Evolutionary conservation across 148 eudicot genomes (phyloP), one percentile per base, ranked within the genome.

Genomic region (Gaultheria prostrata): DNA sequence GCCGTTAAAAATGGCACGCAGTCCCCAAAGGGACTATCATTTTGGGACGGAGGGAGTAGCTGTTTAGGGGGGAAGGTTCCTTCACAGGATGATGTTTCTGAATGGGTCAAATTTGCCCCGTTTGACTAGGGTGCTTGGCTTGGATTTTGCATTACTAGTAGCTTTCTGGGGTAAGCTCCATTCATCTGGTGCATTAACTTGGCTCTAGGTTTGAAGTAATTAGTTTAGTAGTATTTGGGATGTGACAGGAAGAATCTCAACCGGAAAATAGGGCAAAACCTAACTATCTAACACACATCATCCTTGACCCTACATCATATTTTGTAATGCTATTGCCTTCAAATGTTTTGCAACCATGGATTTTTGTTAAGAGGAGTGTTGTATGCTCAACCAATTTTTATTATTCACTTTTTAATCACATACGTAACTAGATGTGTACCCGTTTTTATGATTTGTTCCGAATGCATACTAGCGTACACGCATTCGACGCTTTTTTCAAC

Each of bases 41-140:
- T n/a, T n/a, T n/a, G 46, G 2, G 3, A 43, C 2, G 46, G 46
- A 43, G 46, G 46, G 4, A 43, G 46, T 48, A 48, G 72, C 72
- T 30, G 35, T 67, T 30, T 28, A 39, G 8, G 56, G 43, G 28
- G 61, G 70, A 51, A 79, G 61, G 48, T 70, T 80, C 43, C 57
- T 59, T 18, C 35, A 54, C 54, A 82, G 45, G 81, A 85, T 69
- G 77, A 67, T 53, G 84, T 78, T 43, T 49, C 17, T 57, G 49
- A 50, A 69, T 67, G 28, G 20, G 84, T 67, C 75, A 78, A 85
- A 75, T 61, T 69, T 18, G 61, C 39, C 71, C 39, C 71, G 15
- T 61, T 51, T 85, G 82, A 80, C 48, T 13, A 20, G 74, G 35
- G 75, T n/a, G 20, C 12, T 28, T 77, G 56, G 39, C 12, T 50